Evolutionary conservation across 2,329 filamentous ascomycete species (phyloP).

Genomic region (Pseudogymnoascus sp.): DNA sequence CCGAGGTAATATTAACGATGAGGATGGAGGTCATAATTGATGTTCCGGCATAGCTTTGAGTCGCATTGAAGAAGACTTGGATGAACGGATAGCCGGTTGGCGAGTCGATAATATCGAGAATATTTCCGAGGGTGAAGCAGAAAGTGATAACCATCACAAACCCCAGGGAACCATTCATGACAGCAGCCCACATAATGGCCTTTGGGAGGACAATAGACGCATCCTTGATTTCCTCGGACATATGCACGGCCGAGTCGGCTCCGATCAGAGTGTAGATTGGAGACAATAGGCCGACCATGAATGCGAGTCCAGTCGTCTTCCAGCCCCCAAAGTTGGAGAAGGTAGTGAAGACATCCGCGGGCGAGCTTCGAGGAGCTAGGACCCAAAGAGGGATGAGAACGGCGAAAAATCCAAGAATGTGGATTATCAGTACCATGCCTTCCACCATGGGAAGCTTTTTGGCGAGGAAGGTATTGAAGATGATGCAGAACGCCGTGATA

Average conservation of each 20-base stretch:
- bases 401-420: conserved; percentile 40
- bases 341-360: conserved; percentile 28
- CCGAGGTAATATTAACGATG: conserved; percentile 34
- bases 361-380: conserved; percentile 25
- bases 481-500: conserved; percentile 35
- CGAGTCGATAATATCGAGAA: conserved; percentile 33
- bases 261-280: conserved; percentile 25
- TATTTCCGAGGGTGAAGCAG: conserved; percentile 32
- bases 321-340: conserved; percentile 32
- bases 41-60: conserved; percentile 37
- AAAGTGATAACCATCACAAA: conserved; percentile 35
- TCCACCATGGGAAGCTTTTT: conserved; percentile 38
- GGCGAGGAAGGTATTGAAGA: conserved; percentile 41
- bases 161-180: conserved; percentile 43
- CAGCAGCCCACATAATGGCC: conserved; percentile 42
- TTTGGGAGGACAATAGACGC: conserved; percentile 42
- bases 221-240: conserved; percentile 46
- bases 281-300: conserved; percentile 35
- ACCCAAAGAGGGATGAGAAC: conserved; percentile 37
- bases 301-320: conserved; percentile 30
- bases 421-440: conserved; percentile 38
- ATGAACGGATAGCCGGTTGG: conserved; percentile 43
- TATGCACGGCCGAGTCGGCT: conserved; percentile 29
- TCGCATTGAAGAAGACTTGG: conserved; percentile 44
- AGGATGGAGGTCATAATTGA: conserved; percentile 43